Conservation (phyloP, 495 filamentous ascomycete genomes). For the Evernia prunastri region DNA sequence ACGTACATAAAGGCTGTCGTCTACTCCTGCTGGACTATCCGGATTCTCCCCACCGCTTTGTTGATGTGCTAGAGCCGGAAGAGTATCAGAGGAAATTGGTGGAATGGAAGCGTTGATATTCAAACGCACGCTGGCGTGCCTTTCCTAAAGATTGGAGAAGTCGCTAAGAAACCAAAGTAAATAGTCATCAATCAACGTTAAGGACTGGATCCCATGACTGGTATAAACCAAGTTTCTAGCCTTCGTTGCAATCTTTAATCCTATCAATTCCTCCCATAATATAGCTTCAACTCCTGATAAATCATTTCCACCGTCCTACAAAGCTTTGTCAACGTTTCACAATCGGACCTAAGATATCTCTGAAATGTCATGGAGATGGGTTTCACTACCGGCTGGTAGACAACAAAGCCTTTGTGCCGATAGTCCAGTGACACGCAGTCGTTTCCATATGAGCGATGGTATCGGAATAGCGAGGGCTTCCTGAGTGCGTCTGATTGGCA, state of each 20-base stretch:
- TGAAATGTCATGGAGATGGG: too few relatives aligned
- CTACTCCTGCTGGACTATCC: background rate
- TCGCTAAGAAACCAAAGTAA: background rate
- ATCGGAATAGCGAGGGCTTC: constrained; percentile 1
- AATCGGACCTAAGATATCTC: too few relatives aligned
- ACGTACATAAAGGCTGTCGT: background rate
- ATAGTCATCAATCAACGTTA: background rate
- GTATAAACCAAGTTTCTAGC: too few relatives aligned
- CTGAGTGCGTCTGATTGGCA: too few relatives aligned
- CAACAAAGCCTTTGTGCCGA: background rate
- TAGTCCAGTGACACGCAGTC: background rate
- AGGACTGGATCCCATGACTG: too few relatives aligned
- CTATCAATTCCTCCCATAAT: too few relatives aligned
- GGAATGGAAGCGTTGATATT: background rate
- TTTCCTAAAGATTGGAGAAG: background rate
- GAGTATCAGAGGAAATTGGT: background rate
- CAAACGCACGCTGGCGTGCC: background rate
- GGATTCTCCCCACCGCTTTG: too few relatives aligned
- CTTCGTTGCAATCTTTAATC: too few relatives aligned
- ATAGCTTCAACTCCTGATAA: too few relatives aligned
- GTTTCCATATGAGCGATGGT: constrained; percentile 1
- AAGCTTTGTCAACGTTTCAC: too few relatives aligned
- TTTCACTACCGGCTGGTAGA: background rate
- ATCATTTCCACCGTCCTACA: too few relatives aligned
- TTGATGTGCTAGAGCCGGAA: background rate